Percentiles rank a stretch among this genome's conserved stretches.
Evolutionary conservation across 1,139 yeast genomes (phyloP).

Genomic region (Hyphopichia pseudoburtonii): DNA sequence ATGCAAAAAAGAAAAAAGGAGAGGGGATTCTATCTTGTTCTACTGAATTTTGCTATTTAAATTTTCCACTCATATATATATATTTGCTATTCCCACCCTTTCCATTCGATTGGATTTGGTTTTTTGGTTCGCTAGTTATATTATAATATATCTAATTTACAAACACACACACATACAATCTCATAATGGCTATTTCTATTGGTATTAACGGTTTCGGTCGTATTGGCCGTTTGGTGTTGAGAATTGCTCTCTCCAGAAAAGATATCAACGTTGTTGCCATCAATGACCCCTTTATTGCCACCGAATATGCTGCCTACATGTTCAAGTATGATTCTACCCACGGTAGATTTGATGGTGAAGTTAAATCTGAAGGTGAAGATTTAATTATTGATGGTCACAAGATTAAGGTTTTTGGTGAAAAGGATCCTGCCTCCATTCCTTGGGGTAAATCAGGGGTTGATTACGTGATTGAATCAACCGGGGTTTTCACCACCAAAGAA

Average conservation of each 20-base stretch:
- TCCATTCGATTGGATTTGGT: too few relatives aligned
- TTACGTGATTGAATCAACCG: slow-evolving; percentile 75
- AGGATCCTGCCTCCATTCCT: slow-evolving; percentile 70
- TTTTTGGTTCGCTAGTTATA: too few relatives aligned
- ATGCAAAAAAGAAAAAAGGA: too few relatives aligned
- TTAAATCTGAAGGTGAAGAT: slow-evolving; percentile 46
- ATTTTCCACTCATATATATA: not conserved
- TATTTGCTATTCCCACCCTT: not conserved
- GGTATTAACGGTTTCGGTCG: slow-evolving; percentile 84
- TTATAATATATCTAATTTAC: not conserved
- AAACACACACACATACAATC: not conserved
- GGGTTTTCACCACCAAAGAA: slow-evolving; percentile 70
- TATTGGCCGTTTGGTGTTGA: slow-evolving; percentile 74
- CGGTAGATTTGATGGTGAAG: slow-evolving; percentile 65
- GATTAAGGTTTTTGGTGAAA: slow-evolving; percentile 64
- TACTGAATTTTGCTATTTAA: not conserved
- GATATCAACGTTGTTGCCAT: slow-evolving; percentile 70
- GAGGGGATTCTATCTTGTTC: too few relatives aligned
- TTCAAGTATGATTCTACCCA: slow-evolving; percentile 80
- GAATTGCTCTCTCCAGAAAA: slow-evolving; percentile 63
- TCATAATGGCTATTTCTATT: slow-evolving; percentile 19
- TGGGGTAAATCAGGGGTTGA: slow-evolving; percentile 72
- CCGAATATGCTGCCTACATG: slow-evolving; percentile 77
- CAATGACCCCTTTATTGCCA: slow-evolving; percentile 72
- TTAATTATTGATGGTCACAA: slow-evolving; percentile 59